A percentile compares a stretch with the other conserved stretches of the same genome.
Conservation (phyloP, 192 early-diverging fungal genomes). For the Phycomyces nitens region DNA sequence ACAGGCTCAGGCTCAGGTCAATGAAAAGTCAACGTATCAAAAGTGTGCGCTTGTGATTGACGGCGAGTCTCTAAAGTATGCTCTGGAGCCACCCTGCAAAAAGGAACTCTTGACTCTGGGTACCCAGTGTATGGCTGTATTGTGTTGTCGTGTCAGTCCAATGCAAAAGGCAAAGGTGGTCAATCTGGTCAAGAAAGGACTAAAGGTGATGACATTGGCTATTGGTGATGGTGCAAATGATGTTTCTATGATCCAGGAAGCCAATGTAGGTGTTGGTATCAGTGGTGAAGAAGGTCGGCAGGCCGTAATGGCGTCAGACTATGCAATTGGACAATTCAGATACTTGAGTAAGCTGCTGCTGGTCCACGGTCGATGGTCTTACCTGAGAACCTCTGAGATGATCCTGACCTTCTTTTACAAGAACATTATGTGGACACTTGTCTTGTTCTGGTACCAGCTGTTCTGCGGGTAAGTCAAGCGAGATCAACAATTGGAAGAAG, state of each 20-base stretch:
- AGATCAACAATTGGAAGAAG: neutral
- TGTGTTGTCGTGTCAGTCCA: slow-evolving; percentile 77
- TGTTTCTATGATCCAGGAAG: slow-evolving; percentile 81
- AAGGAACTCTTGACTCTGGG: slow-evolving; percentile 46
- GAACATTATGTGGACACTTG: slow-evolving; percentile 67
- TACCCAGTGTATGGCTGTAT: slow-evolving; percentile 58
- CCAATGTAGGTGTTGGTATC: slow-evolving; percentile 74
- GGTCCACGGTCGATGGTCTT: slow-evolving; percentile 71
- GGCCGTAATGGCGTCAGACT: slow-evolving; percentile 72
- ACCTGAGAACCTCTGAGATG: slow-evolving; percentile 54
- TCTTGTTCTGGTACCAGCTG: slow-evolving; percentile 78
- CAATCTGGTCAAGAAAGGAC: slow-evolving; percentile 59
- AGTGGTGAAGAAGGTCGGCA: slow-evolving; percentile 76
- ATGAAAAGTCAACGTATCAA: slow-evolving; percentile 9
- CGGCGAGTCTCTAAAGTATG: slow-evolving; percentile 56
- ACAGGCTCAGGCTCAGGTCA: slow-evolving; percentile 29
- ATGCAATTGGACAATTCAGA: slow-evolving; percentile 70
- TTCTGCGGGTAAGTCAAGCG: slow-evolving; percentile 61
- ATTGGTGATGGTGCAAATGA: slow-evolving; percentile 87
- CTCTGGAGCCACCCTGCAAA: slow-evolving; percentile 48
- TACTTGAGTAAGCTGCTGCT: slow-evolving; percentile 61
- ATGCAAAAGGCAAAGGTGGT: slow-evolving; percentile 78
- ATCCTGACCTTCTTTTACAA: slow-evolving; percentile 73
- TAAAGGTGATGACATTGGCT: slow-evolving; percentile 63
- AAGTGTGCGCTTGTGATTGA: slow-evolving; percentile 65